Evolutionary conservation across 2,329 filamentous ascomycete genomes (phyloP).

Genomic region (Arthroderma sp.): DNA sequence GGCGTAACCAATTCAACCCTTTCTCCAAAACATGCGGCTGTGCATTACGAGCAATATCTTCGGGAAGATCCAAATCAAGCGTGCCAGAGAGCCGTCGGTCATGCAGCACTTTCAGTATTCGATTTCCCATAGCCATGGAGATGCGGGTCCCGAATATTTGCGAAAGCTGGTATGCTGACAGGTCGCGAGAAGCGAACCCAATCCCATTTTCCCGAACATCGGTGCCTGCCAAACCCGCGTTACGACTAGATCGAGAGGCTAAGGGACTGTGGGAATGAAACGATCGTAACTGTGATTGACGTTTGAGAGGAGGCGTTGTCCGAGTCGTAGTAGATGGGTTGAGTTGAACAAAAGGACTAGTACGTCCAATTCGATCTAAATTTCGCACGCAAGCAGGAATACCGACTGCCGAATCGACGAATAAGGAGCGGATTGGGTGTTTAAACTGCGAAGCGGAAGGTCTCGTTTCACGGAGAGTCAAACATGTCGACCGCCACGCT

Average conservation of each 20-base stretch:
- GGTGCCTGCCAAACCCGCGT: not conserved
- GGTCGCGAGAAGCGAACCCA: slow-evolving; percentile 17
- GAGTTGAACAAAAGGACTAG: no score
- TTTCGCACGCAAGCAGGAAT: no score
- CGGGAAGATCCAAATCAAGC: slow-evolving; percentile 30
- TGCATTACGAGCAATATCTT: slow-evolving; percentile 23
- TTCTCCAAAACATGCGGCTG: slow-evolving; percentile 21
- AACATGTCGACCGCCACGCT: slow-evolving; percentile 30
- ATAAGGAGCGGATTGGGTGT: slow-evolving; percentile 2
- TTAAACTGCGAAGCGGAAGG: slow-evolving; percentile 5
- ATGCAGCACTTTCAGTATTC: slow-evolving; percentile 28
- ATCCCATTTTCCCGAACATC: slow-evolving; percentile 17
- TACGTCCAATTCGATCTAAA: no score
- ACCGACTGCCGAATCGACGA: not conserved
- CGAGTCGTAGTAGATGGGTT: no score
- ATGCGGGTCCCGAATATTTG: slow-evolving; percentile 24
- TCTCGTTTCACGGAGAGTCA: slow-evolving; percentile 19
- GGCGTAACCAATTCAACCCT: slow-evolving; percentile 30
- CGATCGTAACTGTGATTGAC: not conserved
- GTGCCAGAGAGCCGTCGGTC: slow-evolving; percentile 32
- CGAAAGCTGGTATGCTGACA: slow-evolving; percentile 14
- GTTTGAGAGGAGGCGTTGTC: no score
- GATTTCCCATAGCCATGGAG: slow-evolving; percentile 22
- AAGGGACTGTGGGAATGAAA: slow-evolving; percentile 1
- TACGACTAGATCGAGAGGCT: not conserved